These are phyloP conservation scores for Penicillium crystallinum DNA, from an alignment of 495 filamentous ascomycete species.

Conservation along the genomic window DNA sequence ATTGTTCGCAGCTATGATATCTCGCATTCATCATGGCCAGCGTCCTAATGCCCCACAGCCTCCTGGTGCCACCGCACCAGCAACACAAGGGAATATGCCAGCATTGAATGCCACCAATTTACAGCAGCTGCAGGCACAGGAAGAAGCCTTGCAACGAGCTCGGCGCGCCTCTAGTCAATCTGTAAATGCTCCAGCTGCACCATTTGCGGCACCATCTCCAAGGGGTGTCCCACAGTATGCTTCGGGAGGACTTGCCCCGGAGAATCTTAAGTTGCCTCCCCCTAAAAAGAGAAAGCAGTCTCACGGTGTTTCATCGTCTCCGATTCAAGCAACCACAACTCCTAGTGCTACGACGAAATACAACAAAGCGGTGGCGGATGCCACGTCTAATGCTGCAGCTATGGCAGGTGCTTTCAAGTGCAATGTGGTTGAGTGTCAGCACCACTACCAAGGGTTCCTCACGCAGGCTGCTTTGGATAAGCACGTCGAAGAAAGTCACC, in stretches of 20 bases:
- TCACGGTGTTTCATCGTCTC: constrained; percentile 33
- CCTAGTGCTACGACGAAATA: constrained; percentile 26
- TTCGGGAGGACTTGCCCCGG: constrained; percentile 41
- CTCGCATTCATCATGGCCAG: constrained; percentile 33
- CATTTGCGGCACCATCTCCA: constrained; percentile 65
- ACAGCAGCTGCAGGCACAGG: constrained; percentile 48
- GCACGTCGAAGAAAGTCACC: constrained; percentile 45
- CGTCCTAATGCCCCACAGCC: constrained; percentile 25
- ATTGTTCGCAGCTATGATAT: constrained; percentile 39
- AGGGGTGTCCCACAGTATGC: constrained; percentile 60
- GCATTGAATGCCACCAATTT: constrained; percentile 63
- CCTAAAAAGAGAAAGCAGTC: constrained; percentile 54
- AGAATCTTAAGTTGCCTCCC: constrained; percentile 59
- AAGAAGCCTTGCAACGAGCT: constrained; percentile 41
- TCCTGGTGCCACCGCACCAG: constrained; percentile 18
- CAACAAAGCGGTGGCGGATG: constrained; percentile 36
- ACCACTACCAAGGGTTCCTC: constrained; percentile 41
- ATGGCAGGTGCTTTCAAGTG: constrained; percentile 38
- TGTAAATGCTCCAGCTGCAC: constrained; percentile 57
- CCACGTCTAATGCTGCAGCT: constrained; percentile 26
- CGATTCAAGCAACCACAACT: constrained; percentile 24
- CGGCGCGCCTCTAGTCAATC: constrained; percentile 53
- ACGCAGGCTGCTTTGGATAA: constrained; percentile 43
- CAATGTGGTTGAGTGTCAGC: constrained; percentile 38
- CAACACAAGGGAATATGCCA: constrained; percentile 32